These are phyloP conservation scores for Coniochaeta sp. DNA, from an alignment of 2,329 filamentous ascomycete species.

Conservation along the genomic window DNA sequence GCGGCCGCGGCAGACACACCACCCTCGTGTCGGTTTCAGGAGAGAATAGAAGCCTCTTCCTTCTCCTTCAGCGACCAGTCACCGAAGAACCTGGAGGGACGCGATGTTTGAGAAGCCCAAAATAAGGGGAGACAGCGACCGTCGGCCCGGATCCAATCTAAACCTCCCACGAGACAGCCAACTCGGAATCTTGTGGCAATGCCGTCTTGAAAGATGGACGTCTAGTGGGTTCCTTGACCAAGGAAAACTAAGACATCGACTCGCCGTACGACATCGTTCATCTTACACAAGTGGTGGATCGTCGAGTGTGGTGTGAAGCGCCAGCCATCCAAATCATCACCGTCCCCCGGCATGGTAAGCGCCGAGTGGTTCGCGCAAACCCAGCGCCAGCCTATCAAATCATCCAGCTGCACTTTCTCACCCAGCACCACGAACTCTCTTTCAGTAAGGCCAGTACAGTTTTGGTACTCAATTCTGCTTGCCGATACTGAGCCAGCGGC, in stretches of 20 bases:
- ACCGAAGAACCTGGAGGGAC: not conserved
- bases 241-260: conserved; percentile 40
- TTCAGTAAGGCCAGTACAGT: conserved; percentile 16
- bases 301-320: conserved; percentile 33
- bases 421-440: conserved; percentile 18
- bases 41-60: not conserved
- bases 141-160: conserved; percentile 24
- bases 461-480: conserved; percentile 1
- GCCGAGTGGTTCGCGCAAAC: conserved; percentile 36
- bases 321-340: conserved; percentile 34
- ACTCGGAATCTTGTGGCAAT: conserved; percentile 31
- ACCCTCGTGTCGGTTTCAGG: conserved; percentile 2
- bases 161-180: conserved; percentile 34
- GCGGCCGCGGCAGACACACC: conserved; percentile 1
- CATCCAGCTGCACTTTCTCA: conserved; percentile 21
- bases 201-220: conserved; percentile 19
- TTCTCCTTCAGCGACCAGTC: not conserved
- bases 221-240: conserved; percentile 22
- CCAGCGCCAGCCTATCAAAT: conserved; percentile 35
- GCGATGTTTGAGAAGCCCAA: conserved; percentile 2
- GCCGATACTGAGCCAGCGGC: conserved; percentile 1
- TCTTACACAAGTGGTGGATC: conserved; percentile 34
- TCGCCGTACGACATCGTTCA: conserved; percentile 32
- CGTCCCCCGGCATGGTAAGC: conserved; percentile 36
- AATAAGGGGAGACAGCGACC: conserved; percentile 4